Base-by-base conservation (phyloP, 805 yeast species). In the Candida ipomoeae region DNA sequence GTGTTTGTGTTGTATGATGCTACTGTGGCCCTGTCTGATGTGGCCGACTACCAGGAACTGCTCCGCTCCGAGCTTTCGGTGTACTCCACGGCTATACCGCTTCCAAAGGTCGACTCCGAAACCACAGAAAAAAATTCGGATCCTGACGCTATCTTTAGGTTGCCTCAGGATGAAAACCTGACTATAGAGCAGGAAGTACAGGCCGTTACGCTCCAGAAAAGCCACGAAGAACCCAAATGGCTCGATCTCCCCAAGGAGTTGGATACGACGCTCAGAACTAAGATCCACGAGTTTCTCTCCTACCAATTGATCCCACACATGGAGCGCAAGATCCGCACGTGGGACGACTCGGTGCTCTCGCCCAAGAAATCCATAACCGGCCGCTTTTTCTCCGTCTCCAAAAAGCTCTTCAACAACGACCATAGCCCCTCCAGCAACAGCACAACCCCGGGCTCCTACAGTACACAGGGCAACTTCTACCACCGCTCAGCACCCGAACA, bases 281-380 rank as follows among this genome's bases (percentile, higher is more conserved):
- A 73, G 46, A 52, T 82, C 14, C 64, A 71, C 42, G 85, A 82
- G 32, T 66, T 80, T 48, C 70, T 82, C 8, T 68, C 68, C 34
- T 77, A 76, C 55, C 67, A 69, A 43, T 67, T 87, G 51, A 73
- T 89, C 1, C 96, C 97, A 0, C 91, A 83, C 64, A 89, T 94
- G 96, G 90, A 89, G 61, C 69, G 79, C 49, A 85, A 88, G 60
- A 79, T 89, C n/a, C 73, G 84, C 33, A 64, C 79, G 13, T 91
- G 97, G 97, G 91, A 85, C 52, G 96, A 90, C 58, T 87, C 83
- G 60, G 76, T 86, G 4, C 79, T 89, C 13, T 80, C 82, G 38
- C 91, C 95, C 4, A 77, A 91, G 53, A 83, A 83, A 56, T 87
- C 96, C 23, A 69, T 88, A 18, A 79, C 96, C 0, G 86, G 89